Conservation (phyloP, 768 basidiomycete species). For the Pisolithus tinctorius region DNA sequence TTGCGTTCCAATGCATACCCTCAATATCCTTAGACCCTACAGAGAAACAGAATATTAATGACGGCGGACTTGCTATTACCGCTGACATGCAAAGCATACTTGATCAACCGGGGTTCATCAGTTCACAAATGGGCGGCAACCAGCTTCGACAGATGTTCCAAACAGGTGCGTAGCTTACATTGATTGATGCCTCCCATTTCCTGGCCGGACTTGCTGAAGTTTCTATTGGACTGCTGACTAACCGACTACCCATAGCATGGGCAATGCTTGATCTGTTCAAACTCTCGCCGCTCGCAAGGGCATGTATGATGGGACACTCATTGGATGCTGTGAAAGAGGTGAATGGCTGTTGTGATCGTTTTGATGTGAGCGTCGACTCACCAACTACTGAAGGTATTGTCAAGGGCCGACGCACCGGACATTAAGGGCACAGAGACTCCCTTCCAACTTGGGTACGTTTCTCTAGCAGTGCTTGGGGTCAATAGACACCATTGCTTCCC, state of each 20-base stretch:
- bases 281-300: slow-evolving; percentile 18
- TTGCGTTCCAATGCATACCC: not conserved
- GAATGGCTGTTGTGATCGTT: not conserved
- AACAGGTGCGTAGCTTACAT: slow-evolving; percentile 11
- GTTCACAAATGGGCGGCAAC: slow-evolving; percentile 17
- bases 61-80: slow-evolving; percentile 21
- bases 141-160: slow-evolving; percentile 25
- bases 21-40: not conserved
- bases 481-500: slow-evolving; percentile 24
- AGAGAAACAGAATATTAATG: not conserved
- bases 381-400: slow-evolving; percentile 11
- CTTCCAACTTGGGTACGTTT: slow-evolving; percentile 37
- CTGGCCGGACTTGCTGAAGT: not conserved
- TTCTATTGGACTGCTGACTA: not conserved
- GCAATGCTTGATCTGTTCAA: slow-evolving; percentile 10
- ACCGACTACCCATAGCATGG: slow-evolving; percentile 12
- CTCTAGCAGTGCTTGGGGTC: slow-evolving; percentile 35
- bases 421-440: slow-evolving; percentile 36
- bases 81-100: slow-evolving; percentile 23
- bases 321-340: slow-evolving; percentile 17
- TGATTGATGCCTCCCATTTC: not conserved
- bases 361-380: not conserved
- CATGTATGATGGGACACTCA: slow-evolving; percentile 17
- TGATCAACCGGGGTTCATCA: slow-evolving; percentile 19
- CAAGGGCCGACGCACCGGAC: slow-evolving; percentile 29